Evolutionary conservation across 2,329 filamentous ascomycete species (phyloP).

Genomic region (Clathrospora elynae): DNA sequence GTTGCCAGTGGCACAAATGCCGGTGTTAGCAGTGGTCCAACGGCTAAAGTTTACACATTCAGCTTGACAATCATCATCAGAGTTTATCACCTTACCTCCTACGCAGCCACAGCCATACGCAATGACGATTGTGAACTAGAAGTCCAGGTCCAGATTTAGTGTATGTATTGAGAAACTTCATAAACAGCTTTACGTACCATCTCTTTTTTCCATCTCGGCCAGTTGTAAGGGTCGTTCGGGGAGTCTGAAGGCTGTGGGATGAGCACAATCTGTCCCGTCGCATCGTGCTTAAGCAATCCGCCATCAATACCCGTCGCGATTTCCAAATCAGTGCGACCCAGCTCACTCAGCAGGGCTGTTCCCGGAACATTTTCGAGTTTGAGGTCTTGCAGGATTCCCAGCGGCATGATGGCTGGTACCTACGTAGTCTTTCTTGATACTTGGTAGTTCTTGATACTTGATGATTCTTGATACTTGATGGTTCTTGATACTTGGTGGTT

Average conservation of each 20-base stretch:
- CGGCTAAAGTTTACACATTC: slow-evolving; percentile 13
- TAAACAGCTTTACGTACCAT: slow-evolving; percentile 6
- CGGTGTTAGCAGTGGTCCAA: slow-evolving; percentile 30
- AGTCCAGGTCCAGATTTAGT: neutral
- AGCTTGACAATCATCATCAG: neutral
- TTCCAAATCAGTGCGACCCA: slow-evolving; percentile 23
- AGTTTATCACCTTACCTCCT: slow-evolving; percentile 18
- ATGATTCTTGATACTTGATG: neutral
- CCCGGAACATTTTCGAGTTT: slow-evolving; percentile 33
- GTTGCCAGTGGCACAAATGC: slow-evolving; percentile 29
- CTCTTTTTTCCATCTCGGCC: slow-evolving; percentile 45
- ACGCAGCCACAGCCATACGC: slow-evolving; percentile 32
- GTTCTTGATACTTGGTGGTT: too few species aligned
- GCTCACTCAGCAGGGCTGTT: slow-evolving; percentile 29
- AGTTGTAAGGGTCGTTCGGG: slow-evolving; percentile 60
- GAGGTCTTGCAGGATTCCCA: slow-evolving; percentile 29
- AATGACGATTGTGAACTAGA: slow-evolving; percentile 29
- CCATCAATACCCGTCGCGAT: slow-evolving; percentile 19
- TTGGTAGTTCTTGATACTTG: neutral
- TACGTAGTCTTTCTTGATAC: neutral
- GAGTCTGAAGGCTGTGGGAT: slow-evolving; percentile 59
- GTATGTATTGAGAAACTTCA: neutral
- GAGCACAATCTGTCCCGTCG: slow-evolving; percentile 51
- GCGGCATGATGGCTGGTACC: slow-evolving; percentile 24
- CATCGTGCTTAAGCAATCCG: slow-evolving; percentile 29